A percentile compares a stretch with the other conserved stretches of the same genome.
These are phyloP conservation scores for Anthracocystis setariae DNA, from an alignment of 1,284 basidiomycete species.

Conservation along the genomic window DNA sequence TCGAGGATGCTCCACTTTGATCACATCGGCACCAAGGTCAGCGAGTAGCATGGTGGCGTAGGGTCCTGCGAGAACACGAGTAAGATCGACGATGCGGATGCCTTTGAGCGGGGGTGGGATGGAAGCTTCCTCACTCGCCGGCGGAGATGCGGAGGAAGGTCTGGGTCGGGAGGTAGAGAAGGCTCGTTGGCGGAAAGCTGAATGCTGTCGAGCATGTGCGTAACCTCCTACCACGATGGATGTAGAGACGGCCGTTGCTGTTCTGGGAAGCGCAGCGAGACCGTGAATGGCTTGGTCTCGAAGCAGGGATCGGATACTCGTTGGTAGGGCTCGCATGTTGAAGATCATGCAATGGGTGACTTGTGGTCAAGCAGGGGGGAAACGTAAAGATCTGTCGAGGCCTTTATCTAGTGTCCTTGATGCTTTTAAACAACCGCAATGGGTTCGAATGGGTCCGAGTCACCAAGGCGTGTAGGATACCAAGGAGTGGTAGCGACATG, in stretches of 20 bases:
- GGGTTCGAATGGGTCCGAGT: background rate
- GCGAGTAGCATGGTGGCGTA: slow-evolving; percentile 82
- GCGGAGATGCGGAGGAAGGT: slow-evolving; percentile 2
- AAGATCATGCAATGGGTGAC: background rate
- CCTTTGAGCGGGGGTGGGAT: slow-evolving; percentile 78
- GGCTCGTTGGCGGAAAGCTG: background rate
- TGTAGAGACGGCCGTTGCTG: background rate
- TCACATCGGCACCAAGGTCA: slow-evolving; percentile 86
- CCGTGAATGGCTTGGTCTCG: slow-evolving; percentile 2
- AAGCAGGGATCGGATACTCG: slow-evolving; percentile 13
- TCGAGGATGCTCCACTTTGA: slow-evolving; percentile 72
- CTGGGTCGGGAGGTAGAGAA: slow-evolving; percentile 4
- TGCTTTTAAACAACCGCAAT: background rate
- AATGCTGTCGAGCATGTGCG: background rate
- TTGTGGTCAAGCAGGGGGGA: background rate
- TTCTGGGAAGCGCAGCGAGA: background rate
- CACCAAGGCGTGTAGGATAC: background rate
- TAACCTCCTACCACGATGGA: too few relatives aligned
- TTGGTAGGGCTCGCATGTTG: slow-evolving; percentile 12
- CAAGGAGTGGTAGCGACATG: background rate
- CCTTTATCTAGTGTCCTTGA: background rate
- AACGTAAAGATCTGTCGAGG: background rate
- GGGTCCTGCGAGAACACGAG: slow-evolving; percentile 87
- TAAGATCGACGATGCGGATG: slow-evolving; percentile 83
- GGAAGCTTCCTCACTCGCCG: slow-evolving; percentile 32